Conservation (phyloP, 192 early-diverging fungal species). For the Dissophora globulifera region DNA sequence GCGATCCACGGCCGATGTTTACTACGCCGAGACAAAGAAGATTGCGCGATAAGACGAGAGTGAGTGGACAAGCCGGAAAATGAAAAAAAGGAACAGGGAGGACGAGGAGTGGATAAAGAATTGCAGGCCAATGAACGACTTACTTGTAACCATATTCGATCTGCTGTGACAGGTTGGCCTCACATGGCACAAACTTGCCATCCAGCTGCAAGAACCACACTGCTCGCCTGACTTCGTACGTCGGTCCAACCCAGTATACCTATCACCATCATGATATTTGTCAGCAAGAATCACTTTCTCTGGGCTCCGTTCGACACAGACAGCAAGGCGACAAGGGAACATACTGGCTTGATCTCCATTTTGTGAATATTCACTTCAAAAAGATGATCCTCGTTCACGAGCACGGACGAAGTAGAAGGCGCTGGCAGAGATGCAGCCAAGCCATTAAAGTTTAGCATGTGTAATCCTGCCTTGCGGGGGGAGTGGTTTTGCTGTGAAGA, state of each 20-base stretch:
- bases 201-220: slow-evolving; percentile 84
- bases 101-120: too few relatives aligned
- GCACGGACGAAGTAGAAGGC: slow-evolving; percentile 40
- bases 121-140: not conserved
- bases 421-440: not conserved
- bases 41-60: too few relatives aligned
- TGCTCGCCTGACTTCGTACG: slow-evolving; percentile 81
- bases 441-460: slow-evolving; percentile 14
- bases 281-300: too few relatives aligned
- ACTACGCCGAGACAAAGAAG: too few relatives aligned
- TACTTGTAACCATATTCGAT: slow-evolving; percentile 83
- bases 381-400: slow-evolving; percentile 82
- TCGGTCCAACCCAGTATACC: slow-evolving; percentile 87
- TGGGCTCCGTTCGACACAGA: too few relatives aligned
- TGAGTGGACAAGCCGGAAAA: too few relatives aligned
- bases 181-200: slow-evolving; percentile 80
- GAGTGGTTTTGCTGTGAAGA: not conserved
- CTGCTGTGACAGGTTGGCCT: slow-evolving; percentile 82
- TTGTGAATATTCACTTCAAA: slow-evolving; percentile 83
- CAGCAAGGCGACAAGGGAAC: not conserved
- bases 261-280: not conserved
- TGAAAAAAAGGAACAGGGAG: too few relatives aligned
- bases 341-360: slow-evolving; percentile 65
- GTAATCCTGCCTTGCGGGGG: slow-evolving; percentile 42
- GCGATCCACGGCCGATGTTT: slow-evolving; percentile 70